Evolutionary conservation across 2,329 filamentous ascomycete species (phyloP), one percentile per base, ranked within the genome.

Genomic region (Fusarium miscanthi): DNA sequence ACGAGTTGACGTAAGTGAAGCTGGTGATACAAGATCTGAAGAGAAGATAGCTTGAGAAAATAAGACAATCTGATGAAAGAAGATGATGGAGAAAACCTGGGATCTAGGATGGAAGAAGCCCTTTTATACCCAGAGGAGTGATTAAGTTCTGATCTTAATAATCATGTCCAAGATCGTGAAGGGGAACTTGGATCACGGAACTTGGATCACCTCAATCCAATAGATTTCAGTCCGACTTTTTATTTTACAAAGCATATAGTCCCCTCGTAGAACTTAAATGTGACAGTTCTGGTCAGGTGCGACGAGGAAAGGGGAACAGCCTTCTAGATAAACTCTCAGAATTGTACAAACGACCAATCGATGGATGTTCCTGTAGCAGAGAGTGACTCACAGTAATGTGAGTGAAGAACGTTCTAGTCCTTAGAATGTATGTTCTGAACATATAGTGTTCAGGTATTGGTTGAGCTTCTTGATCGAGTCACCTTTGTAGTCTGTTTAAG

Each of bases 371-470:
- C n/a, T 35, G 4, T 31, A 51, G 35, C n/a, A 25, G n/a, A 14
- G 31, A 35, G n/a, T 51, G 31, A 25, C n/a, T 51, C 17, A 25
- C 17, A 8, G 12, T 17, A 3, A 4, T 35, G 3, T 21, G 35
- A 12, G 6, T 19, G 16, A 33, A 33, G 8, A 33, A 19, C 9
- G 17, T n/a, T 14, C 19, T 51, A 8, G 3, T n/a, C 8, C 9
- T 19, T 30, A 2, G 10, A 1, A 35, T 19, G 8, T 8, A 7
- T 14, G 4, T 25, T 25, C 16, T 11, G 11, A 9, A 6, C 2
- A 21, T 5, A 4, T 25, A 23, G 48, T 51, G n/a, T 51, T 21
- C n/a, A 35, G 2, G 11, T 25, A 19, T 35, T 51, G n/a, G 48
- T 14, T 25, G 17, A 51, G 12, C n/a, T 25, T 11, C 19, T 35